These are phyloP conservation scores for Chondrus crispus DNA, from an alignment of 23 red algal genomes.

Conservation along the genomic window DNA sequence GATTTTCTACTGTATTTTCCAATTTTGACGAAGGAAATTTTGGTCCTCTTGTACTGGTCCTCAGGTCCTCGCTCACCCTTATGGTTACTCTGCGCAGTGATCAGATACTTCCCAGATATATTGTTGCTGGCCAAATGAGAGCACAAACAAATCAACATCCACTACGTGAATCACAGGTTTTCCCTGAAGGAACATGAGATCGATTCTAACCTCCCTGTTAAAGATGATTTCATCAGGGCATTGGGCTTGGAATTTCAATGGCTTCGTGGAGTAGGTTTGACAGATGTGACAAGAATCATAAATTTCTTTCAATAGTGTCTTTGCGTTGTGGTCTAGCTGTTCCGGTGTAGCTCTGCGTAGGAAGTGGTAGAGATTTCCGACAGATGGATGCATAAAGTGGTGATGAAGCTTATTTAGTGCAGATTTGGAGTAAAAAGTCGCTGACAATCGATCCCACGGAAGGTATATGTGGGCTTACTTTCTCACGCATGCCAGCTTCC, in stretches of 20 bases:
- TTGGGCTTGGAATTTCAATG: not conserved
- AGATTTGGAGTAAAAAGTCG: not conserved
- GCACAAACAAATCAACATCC: no score
- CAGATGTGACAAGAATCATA: not conserved
- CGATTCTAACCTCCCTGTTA: not conserved
- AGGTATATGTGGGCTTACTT: slow-evolving; percentile 1
- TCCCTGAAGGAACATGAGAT: slow-evolving; percentile 11
- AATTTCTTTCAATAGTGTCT: not conserved
- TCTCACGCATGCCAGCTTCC: no score
- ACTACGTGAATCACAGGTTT: slow-evolving; percentile 16
- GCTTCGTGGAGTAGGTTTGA: not conserved
- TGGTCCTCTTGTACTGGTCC: no score
- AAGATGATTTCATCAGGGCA: not conserved
- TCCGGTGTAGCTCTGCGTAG: not conserved
- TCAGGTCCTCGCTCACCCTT: no score
- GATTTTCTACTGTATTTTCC: no score
- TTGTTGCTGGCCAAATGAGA: no score
- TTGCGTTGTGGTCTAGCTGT: not conserved
- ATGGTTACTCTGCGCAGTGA: no score
- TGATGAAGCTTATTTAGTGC: not conserved
- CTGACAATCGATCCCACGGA: not conserved
- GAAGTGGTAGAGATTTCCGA: not conserved
- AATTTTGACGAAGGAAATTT: no score
- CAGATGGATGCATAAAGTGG: not conserved
- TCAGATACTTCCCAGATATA: no score